These are phyloP conservation scores for Colletotrichum shisoi DNA, from an alignment of 2,329 filamentous ascomycete genomes.

Conservation along the genomic window DNA sequence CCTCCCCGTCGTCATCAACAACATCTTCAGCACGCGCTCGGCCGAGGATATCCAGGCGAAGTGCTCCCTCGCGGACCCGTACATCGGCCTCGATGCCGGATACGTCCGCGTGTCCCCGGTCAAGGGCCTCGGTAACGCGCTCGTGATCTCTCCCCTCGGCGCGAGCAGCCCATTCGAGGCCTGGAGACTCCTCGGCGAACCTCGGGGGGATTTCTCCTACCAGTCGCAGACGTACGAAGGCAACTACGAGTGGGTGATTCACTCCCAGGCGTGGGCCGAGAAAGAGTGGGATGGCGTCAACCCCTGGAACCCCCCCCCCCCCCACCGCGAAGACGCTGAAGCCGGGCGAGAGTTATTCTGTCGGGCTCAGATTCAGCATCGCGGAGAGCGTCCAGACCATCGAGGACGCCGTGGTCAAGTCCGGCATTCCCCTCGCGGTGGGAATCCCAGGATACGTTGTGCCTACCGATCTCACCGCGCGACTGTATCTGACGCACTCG, in stretches of 20 bases:
- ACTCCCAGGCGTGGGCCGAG: slow-evolving; percentile 63
- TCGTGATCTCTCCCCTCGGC: slow-evolving; percentile 63
- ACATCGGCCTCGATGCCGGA: slow-evolving; percentile 67
- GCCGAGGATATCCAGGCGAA: slow-evolving; percentile 58
- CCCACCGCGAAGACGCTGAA: slow-evolving; percentile 57
- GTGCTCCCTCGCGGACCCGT: slow-evolving; percentile 66
- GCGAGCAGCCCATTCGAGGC: slow-evolving; percentile 58
- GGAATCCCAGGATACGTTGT: slow-evolving; percentile 65
- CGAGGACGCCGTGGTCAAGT: slow-evolving; percentile 55
- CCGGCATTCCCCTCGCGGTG: slow-evolving; percentile 58
- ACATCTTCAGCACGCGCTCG: slow-evolving; percentile 63
- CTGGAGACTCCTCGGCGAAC: slow-evolving; percentile 62
- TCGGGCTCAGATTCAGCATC: slow-evolving; percentile 62
- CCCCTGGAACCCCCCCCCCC: slow-evolving; percentile 62
- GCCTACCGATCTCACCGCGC: slow-evolving; percentile 55
- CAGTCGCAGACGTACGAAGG: slow-evolving; percentile 66
- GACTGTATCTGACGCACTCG: slow-evolving; percentile 55
- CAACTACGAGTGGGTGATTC: slow-evolving; percentile 67
- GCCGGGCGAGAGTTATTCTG: slow-evolving; percentile 55
- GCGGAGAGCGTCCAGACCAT: slow-evolving; percentile 54
- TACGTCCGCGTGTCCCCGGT: slow-evolving; percentile 63
- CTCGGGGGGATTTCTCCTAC: slow-evolving; percentile 53
- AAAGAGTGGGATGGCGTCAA: slow-evolving; percentile 58
- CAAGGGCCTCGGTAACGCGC: slow-evolving; percentile 58
- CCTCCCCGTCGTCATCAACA: slow-evolving; percentile 68